phyloP scores from a whole-genome alignment of 305 asterid genomes.

The Stenogyne calaminthoides region DNA sequence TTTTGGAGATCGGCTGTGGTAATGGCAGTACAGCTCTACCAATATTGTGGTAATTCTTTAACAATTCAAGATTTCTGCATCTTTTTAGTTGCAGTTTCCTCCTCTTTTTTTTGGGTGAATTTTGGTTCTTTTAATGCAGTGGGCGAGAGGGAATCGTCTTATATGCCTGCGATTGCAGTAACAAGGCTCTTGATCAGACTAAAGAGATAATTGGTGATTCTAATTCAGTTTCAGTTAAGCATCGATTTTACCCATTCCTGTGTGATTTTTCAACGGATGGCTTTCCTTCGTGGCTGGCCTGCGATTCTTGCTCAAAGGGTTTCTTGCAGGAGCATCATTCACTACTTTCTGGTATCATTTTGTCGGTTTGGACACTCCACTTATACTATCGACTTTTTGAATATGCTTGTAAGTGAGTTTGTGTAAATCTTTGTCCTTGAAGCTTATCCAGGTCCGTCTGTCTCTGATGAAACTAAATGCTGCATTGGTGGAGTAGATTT shows the following conservation, averaged over 20 bases:
- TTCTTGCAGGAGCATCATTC: slow-evolving; percentile 33
- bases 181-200: slow-evolving; percentile 80
- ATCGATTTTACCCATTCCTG: slow-evolving; percentile 63
- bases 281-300: slow-evolving; percentile 78
- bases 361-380: slow-evolving; percentile 12
- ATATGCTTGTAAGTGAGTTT: not conserved
- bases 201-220: slow-evolving; percentile 61
- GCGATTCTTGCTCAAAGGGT: slow-evolving; percentile 49
- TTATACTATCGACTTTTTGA: slow-evolving; percentile 9
- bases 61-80: not conserved
- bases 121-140: slow-evolving; percentile 42
- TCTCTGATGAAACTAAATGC: slow-evolving; percentile 46
- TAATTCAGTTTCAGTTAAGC: slow-evolving; percentile 42
- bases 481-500: slow-evolving; percentile 85
- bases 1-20: slow-evolving; percentile 96
- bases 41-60: slow-evolving; percentile 54
- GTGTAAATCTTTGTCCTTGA: slow-evolving; percentile 15
- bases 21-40: slow-evolving; percentile 85
- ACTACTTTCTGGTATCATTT: slow-evolving; percentile 43
- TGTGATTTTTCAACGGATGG: slow-evolving; percentile 68
- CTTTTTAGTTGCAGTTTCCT: not conserved
- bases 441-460: slow-evolving; percentile 38
- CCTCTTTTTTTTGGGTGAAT: slow-evolving; percentile 18
- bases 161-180: slow-evolving; percentile 89
- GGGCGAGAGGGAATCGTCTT: slow-evolving; percentile 55